These are phyloP conservation scores for Cairneyella variabilis DNA, from an alignment of 495 filamentous ascomycete genomes.

Conservation along the genomic window DNA sequence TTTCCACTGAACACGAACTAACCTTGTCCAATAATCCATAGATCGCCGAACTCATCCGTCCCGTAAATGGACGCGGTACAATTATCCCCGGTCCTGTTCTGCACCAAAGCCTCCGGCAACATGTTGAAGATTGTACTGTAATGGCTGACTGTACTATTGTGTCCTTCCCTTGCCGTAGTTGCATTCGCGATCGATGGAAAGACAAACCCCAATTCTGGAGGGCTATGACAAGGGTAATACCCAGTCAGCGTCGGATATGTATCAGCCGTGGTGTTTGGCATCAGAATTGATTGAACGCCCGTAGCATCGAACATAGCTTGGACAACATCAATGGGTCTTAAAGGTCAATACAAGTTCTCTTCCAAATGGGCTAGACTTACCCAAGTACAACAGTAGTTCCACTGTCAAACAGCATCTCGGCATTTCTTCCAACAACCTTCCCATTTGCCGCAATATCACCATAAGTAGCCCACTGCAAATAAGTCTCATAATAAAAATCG, in stretches of 20 bases:
- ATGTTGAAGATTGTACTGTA: conserved; percentile 10
- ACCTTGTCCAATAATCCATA: conserved; percentile 14
- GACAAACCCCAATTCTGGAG: conserved; percentile 7
- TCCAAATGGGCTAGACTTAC: not conserved
- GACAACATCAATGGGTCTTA: conserved; percentile 7
- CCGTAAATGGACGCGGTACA: conserved; percentile 5
- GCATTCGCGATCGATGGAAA: conserved; percentile 4
- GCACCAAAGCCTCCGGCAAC: not conserved
- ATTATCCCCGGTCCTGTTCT: conserved; percentile 3
- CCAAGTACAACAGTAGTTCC: conserved; percentile 11
- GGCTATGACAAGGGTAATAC: conserved; percentile 3
- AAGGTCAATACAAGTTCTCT: not conserved
- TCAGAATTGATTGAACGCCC: conserved; percentile 10
- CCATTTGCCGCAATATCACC: conserved; percentile 9
- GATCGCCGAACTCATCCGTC: conserved; percentile 3
- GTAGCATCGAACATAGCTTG: conserved; percentile 4
- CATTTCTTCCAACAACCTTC: not conserved
- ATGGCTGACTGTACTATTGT: not conserved
- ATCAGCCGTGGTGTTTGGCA: not conserved
- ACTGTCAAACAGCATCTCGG: conserved; percentile 5
- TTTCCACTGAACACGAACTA: too few relatives aligned
- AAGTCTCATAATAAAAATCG: not conserved
- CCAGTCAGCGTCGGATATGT: conserved; percentile 9
- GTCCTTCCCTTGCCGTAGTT: not conserved
- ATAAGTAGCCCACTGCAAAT: not conserved